phyloP scores from a whole-genome alignment of 208 protist genomes.

The Trichomonas vaginalis region DNA sequence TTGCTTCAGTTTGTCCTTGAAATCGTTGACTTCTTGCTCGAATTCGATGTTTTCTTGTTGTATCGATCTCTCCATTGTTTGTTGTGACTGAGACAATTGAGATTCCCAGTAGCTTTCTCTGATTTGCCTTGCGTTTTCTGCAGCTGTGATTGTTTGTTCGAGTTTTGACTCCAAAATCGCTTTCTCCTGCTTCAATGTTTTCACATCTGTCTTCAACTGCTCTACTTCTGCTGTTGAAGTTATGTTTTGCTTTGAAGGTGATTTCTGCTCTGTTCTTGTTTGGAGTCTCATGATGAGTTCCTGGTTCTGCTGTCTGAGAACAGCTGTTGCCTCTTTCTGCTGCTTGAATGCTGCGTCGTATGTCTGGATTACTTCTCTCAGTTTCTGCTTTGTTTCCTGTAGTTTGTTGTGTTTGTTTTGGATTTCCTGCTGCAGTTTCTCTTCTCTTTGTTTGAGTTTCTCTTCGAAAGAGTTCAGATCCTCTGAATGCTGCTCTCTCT shows the following conservation, averaged over 20 bases:
- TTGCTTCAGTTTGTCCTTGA: not conserved
- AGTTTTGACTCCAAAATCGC: not conserved
- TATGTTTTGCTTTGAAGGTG: not conserved
- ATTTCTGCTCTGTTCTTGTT: not conserved
- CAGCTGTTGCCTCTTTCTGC: not conserved
- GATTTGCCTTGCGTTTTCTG: too few species aligned
- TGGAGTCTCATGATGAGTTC: not conserved
- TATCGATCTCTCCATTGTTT: too few species aligned
- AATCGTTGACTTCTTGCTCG: not conserved
- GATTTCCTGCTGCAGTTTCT: not conserved
- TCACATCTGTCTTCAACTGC: not conserved
- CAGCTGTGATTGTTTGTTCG: not conserved
- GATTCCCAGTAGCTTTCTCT: not conserved
- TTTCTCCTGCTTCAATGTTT: not conserved
- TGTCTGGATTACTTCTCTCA: not conserved
- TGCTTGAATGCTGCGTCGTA: not conserved
- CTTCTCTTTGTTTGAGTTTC: not conserved
- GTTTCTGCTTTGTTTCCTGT: not conserved
- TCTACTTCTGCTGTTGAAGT: not conserved
- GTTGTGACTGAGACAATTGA: not conserved
- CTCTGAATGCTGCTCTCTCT: not conserved
- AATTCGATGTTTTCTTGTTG: not conserved
- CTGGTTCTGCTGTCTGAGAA: not conserved
- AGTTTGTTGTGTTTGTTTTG: not conserved
- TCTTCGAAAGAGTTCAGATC: not conserved